phyloP scores from a whole-genome alignment of 78 protist species.

The Creolimax fragrantissima region DNA sequence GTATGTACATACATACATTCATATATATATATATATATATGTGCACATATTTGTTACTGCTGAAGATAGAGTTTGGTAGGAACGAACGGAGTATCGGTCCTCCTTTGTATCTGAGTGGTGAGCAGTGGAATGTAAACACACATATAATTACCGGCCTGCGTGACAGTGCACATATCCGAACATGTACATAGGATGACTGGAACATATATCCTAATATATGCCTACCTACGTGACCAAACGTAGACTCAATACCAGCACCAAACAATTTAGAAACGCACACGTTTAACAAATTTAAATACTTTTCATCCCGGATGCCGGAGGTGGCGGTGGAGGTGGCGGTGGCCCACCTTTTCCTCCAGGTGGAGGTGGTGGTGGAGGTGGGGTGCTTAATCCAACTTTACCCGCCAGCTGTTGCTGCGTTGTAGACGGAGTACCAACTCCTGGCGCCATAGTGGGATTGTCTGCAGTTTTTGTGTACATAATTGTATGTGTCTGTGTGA shows the following conservation, averaged over 20 bases:
- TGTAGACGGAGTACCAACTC: neutral
- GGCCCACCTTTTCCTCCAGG: neutral
- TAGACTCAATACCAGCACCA: neutral
- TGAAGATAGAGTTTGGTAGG: too few relatives aligned
- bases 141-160: too few relatives aligned
- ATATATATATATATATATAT: neutral
- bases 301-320: neutral
- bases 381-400: neutral
- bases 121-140: neutral
- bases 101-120: too few relatives aligned
- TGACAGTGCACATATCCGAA: too few relatives aligned
- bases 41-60: too few relatives aligned
- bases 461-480: neutral
- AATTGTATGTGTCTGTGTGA: neutral
- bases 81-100: too few relatives aligned
- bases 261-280: too few relatives aligned
- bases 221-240: too few relatives aligned
- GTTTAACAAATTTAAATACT: too few relatives aligned
- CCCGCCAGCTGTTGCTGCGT: neutral
- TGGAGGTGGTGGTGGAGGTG: neutral
- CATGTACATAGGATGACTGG: too few relatives aligned
- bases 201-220: too few relatives aligned
- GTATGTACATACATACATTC: neutral
- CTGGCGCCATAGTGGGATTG: neutral
- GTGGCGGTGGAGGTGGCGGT: neutral